Conservation (phyloP, 768 basidiomycete species). For the Boletales sp. region DNA sequence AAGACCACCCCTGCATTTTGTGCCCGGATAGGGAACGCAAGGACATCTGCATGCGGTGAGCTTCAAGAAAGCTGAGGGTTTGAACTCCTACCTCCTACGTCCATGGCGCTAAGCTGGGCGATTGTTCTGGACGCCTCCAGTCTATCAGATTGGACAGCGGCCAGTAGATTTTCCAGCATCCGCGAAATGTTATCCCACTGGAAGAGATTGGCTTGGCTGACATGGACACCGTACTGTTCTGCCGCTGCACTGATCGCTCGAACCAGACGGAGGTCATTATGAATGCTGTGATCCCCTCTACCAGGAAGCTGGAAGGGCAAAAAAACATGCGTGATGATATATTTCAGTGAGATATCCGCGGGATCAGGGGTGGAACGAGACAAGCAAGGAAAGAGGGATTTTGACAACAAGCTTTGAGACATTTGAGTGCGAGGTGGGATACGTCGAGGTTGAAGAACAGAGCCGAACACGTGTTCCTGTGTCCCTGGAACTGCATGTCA, state of each 20-base stretch:
- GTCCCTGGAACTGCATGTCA: no score
- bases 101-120: constrained; percentile 9
- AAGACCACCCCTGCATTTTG: constrained; percentile 50
- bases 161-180: constrained; percentile 29
- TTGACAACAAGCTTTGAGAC: no score
- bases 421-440: no score
- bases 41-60: constrained; percentile 28
- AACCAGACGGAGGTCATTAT: constrained; percentile 27
- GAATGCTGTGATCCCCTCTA: constrained; percentile 25
- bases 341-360: constrained; percentile 11
- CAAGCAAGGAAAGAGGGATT: not conserved
- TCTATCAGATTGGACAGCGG: constrained; percentile 5
- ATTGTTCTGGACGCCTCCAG: constrained; percentile 7
- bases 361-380: not conserved
- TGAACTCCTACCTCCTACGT: not conserved
- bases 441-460: no score
- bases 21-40: constrained; percentile 37
- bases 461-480: no score
- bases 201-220: constrained; percentile 3
- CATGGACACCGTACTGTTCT: constrained; percentile 10
- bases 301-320: constrained; percentile 40
- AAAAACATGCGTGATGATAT: constrained; percentile 41
- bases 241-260: constrained; percentile 16
- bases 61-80: not conserved
- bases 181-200: constrained; percentile 30